Evolutionary conservation across 83 land plant genomes (phyloP).

Genomic region (Diphasiastrum complanatum): DNA sequence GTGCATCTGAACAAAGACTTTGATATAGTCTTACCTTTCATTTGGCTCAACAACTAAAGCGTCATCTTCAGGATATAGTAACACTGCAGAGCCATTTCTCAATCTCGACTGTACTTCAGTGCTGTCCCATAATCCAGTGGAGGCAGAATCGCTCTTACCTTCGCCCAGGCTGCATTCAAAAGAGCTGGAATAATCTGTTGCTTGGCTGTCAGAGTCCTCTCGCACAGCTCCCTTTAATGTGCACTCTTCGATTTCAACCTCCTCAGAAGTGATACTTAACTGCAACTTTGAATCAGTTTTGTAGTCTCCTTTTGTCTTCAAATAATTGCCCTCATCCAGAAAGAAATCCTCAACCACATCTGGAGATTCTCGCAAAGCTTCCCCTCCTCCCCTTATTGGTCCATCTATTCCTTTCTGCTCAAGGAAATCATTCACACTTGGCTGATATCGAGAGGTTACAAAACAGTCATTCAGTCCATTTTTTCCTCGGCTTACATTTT

Average conservation of each 20-base stretch:
- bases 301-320: background rate
- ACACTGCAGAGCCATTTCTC: slow-evolving; percentile 45
- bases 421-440: no score
- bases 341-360: no score
- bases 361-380: no score
- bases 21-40: no score
- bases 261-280: background rate
- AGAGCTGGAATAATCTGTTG: slow-evolving; percentile 35
- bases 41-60: slow-evolving; percentile 8
- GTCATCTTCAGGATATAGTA: slow-evolving; percentile 22
- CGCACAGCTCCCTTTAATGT: slow-evolving; percentile 16
- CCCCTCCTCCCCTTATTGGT: no score
- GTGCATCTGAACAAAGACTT: no score
- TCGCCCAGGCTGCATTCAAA: slow-evolving; percentile 17
- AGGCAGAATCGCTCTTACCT: background rate
- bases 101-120: slow-evolving; percentile 39
- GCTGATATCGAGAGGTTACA: no score
- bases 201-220: slow-evolving; percentile 14
- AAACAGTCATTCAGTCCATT: no score
- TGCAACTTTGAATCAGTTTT: background rate
- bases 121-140: background rate
- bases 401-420: no score
- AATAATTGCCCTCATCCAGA: no score
- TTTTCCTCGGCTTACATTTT: no score
- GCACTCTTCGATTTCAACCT: slow-evolving; percentile 15